A percentile compares a stretch with the other conserved stretches of the same genome.
These are phyloP conservation scores for Alternaria sp. DNA, from an alignment of 2,329 filamentous ascomycete genomes.

Conservation along the genomic window DNA sequence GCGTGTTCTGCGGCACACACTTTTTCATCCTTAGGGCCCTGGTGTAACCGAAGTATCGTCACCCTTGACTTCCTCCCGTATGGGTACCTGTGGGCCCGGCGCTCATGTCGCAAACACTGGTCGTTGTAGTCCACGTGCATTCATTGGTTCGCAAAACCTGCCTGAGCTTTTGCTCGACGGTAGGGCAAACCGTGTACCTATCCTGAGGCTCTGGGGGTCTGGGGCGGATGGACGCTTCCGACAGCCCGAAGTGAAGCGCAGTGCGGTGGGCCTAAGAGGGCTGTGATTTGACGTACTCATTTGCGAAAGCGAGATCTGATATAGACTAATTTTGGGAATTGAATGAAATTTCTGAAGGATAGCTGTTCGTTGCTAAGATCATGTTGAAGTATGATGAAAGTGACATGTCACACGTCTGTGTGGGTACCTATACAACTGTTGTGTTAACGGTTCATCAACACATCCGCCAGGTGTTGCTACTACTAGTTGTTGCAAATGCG, in stretches of 20 bases:
- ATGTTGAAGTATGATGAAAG: not conserved
- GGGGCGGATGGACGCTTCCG: not conserved
- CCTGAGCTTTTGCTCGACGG: not conserved
- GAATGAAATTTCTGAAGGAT: not conserved
- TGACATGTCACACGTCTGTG: not conserved
- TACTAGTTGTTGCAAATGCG: not conserved
- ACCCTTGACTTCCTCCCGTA: not conserved
- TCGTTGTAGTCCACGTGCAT: not conserved
- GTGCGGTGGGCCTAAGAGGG: not conserved
- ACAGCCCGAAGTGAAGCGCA: not conserved
- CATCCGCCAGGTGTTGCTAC: not conserved
- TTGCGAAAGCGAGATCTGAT: not conserved
- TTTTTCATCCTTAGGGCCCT: not conserved
- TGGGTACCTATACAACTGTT: not conserved
- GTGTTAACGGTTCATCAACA: not conserved
- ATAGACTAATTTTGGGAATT: not conserved
- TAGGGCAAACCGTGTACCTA: not conserved
- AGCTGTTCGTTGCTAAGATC: not conserved
- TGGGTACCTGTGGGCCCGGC: not conserved
- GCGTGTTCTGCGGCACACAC: not conserved
- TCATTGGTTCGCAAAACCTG: not conserved
- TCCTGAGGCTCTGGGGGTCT: not conserved
- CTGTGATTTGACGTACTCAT: not conserved
- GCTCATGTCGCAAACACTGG: not conserved
- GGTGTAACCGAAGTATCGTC: not conserved